A percentile compares a stretch with the other conserved stretches of the same genome.
These are phyloP conservation scores for Senna tora DNA, from an alignment of 306 rosid genomes.

Conservation along the genomic window DNA sequence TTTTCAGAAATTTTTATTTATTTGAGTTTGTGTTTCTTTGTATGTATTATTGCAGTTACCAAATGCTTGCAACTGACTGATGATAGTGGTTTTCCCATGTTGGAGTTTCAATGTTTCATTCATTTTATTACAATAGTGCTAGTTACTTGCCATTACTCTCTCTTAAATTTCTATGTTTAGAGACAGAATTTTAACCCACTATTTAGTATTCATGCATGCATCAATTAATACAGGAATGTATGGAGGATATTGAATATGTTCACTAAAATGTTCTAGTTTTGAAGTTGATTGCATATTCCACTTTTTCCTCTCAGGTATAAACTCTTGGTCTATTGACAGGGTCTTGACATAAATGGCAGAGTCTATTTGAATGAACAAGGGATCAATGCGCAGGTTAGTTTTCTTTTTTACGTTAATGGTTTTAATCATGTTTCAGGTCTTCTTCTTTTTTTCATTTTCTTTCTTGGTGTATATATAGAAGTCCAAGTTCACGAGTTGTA, in stretches of 20 bases:
- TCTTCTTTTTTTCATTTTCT: not conserved
- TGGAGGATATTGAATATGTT: not conserved
- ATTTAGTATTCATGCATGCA: conserved; percentile 1
- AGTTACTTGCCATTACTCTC: no score
- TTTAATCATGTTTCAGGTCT: not conserved
- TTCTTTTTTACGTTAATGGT: not conserved
- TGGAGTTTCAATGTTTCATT: not conserved
- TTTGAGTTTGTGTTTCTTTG: not conserved
- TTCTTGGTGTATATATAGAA: not conserved
- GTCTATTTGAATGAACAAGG: conserved; percentile 85
- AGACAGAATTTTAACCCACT: no score
- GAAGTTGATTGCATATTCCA: conserved; percentile 18
- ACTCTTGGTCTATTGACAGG: conserved; percentile 48
- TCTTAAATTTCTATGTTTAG: no score
- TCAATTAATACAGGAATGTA: conserved; percentile 1
- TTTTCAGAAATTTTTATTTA: not conserved
- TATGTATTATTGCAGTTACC: conserved; percentile 12
- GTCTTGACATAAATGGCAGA: conserved; percentile 73
- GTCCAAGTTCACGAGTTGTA: no score
- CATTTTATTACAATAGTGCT: not conserved
- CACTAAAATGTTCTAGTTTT: not conserved
- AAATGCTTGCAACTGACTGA: conserved; percentile 1
- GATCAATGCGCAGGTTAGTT: conserved; percentile 88
- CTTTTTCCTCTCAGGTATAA: conserved; percentile 31
- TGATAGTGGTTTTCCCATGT: not conserved